Base-by-base conservation (phyloP, 495 filamentous ascomycete species). In the Neurospora tetraspora region DNA sequence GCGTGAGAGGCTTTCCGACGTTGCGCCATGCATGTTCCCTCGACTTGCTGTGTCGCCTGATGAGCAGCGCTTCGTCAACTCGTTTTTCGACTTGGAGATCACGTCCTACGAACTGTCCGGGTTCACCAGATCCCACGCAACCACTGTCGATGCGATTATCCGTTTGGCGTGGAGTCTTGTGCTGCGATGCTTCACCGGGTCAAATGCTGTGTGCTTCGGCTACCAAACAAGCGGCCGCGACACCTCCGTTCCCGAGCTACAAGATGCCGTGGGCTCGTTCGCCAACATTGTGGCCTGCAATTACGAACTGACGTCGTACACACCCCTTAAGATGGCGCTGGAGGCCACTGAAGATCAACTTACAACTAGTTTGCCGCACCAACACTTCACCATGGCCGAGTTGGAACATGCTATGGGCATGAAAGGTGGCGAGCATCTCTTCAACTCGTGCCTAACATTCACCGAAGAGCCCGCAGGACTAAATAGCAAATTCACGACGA, bases 81-180 rank as follows among this genome's bases (percentile, higher is more conserved):
- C 73, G 6, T 79, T 79, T 20, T 68, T 83, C 4, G 79, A 85
- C 20, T 77, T 85, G 1, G 78, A 84, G 34, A 76, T 83, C 61
- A 76, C 79, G 1, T 78, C 72, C 16, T 77, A 81, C 68, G 79
- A 78, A 1, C 73, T 86, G 0, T 78, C 80, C 3, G 72, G 74
- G 7, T 85, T 86, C 34, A 75, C 81, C 11, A 74, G 76, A 3
- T 76, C 77, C 5, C 76, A 82, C 43, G 77, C 78, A 16, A 79
- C 81, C 0, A 76, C 78, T 0, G 72, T 77, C 23, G 82, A 78
- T 5, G 76, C 80, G 2, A 70, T 86, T 37, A 76, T 86, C n/a
- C 80, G 80, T n/a, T 80, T 85, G n/a, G 84, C 84, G 2, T 86
- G 84, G 84, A 80, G 77, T 5, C 77, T 86, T 34, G 70, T 85